These are phyloP conservation scores for Celoporthe dispersa DNA, from an alignment of 2,329 filamentous ascomycete genomes.

Conservation along the genomic window DNA sequence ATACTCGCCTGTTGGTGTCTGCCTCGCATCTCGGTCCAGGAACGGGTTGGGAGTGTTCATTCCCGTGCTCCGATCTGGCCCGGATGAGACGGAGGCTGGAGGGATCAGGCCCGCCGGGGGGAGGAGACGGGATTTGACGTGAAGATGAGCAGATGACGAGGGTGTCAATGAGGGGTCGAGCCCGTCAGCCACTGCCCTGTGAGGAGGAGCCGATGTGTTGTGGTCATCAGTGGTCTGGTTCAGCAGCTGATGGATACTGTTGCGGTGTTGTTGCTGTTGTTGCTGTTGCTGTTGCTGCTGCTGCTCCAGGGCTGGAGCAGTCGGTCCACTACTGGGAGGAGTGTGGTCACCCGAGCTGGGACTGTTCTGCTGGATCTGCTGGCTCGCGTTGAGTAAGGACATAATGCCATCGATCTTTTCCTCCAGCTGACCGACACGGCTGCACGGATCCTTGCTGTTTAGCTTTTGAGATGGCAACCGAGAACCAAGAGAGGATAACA, in stretches of 20 bases:
- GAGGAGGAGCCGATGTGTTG: background rate
- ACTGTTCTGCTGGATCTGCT: slow-evolving; percentile 34
- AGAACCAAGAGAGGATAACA: background rate
- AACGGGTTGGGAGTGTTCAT: background rate
- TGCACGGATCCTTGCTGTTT: slow-evolving; percentile 27
- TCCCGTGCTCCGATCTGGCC: slow-evolving; percentile 1
- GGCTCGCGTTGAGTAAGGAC: slow-evolving; percentile 41
- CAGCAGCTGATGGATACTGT: slow-evolving; percentile 28
- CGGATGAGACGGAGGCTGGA: slow-evolving; percentile 12
- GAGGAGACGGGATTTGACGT: slow-evolving; percentile 18
- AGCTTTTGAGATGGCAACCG: background rate
- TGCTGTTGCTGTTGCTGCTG: slow-evolving; percentile 12
- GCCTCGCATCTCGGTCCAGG: slow-evolving; percentile 1
- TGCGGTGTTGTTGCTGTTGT: slow-evolving; percentile 8
- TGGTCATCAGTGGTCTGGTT: slow-evolving; percentile 23
- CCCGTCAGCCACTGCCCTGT: slow-evolving; percentile 9
- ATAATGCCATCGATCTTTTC: slow-evolving; percentile 47
- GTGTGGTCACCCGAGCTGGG: slow-evolving; percentile 28
- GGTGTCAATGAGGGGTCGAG: slow-evolving; percentile 17
- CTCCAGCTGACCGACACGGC: slow-evolving; percentile 44
- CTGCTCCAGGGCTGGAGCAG: slow-evolving; percentile 14
- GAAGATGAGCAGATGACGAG: slow-evolving; percentile 16
- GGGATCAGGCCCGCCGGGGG: slow-evolving; percentile 14
- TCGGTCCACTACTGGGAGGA: slow-evolving; percentile 22
- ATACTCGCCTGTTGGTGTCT: slow-evolving; percentile 10